Evolutionary conservation across 768 basidiomycete genomes (phyloP).

Genomic region (Collybia mongolica): DNA sequence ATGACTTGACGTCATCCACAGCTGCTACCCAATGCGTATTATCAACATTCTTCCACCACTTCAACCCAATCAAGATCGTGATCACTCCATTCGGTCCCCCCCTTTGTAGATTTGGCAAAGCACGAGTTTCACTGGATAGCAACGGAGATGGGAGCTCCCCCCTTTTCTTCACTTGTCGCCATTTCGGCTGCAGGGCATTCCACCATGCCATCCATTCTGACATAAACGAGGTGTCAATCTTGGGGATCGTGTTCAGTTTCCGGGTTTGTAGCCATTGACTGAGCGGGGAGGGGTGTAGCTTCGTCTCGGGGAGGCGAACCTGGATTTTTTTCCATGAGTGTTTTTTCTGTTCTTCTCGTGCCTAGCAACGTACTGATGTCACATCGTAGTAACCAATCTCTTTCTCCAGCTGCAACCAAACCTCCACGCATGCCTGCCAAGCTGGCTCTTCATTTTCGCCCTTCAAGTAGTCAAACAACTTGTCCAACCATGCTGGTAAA

Average conservation of each 20-base stretch:
- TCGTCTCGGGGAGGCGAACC: constrained; percentile 1
- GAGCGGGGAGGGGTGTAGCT: constrained; percentile 1
- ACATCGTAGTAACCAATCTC: neutral
- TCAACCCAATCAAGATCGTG: constrained; percentile 3
- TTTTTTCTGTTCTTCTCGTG: neutral
- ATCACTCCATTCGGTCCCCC: constrained; percentile 2
- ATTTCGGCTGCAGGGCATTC: constrained; percentile 1
- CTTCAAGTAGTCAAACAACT: neutral
- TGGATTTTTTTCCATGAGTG: too few species aligned
- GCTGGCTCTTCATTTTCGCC: neutral
- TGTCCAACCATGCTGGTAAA: constrained; percentile 1
- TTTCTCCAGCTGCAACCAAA: constrained; percentile 3
- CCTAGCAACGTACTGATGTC: constrained; percentile 1
- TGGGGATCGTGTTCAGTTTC: neutral
- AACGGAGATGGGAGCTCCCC: neutral
- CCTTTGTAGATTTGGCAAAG: neutral
- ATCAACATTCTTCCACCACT: neutral
- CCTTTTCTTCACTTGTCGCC: neutral
- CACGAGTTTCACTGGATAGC: neutral
- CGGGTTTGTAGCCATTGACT: neutral
- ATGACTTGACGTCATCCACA: neutral
- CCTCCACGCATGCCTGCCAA: constrained; percentile 1
- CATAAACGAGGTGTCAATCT: neutral
- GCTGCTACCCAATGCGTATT: neutral
- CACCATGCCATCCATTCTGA: constrained; percentile 2